Conservation (phyloP, 2,329 filamentous ascomycete genomes). For the Huntiella decipiens region DNA sequence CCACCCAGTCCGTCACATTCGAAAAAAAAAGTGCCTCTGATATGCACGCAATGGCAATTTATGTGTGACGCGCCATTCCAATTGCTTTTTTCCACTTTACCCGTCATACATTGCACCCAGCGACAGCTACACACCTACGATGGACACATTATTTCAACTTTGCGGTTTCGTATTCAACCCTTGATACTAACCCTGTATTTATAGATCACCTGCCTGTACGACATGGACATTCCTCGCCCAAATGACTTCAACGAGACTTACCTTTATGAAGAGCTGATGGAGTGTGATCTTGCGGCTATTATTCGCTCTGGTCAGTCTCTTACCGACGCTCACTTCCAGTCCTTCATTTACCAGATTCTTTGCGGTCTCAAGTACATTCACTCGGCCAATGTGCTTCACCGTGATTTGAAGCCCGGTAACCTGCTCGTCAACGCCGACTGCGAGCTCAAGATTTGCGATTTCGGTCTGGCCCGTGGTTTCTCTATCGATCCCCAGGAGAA, state of each 20-base stretch:
- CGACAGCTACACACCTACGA: too few species aligned
- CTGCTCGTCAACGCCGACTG: slow-evolving; percentile 96
- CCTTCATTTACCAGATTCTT: slow-evolving; percentile 99
- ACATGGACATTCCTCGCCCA: slow-evolving; percentile 96
- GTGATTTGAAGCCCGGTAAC: slow-evolving; percentile 93
- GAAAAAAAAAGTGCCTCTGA: too few species aligned
- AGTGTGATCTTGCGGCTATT: slow-evolving; percentile 94
- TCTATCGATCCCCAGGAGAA: slow-evolving; percentile 96
- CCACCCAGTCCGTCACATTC: too few species aligned
- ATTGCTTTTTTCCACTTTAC: too few species aligned
- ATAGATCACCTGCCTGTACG: slow-evolving; percentile 94
- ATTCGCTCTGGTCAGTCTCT: slow-evolving; percentile 92
- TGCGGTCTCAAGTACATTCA: slow-evolving; percentile 98
- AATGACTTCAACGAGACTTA: slow-evolving; percentile 99
- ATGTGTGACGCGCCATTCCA: too few species aligned
- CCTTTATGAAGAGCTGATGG: slow-evolving; percentile 98
- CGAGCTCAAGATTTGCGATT: slow-evolving; percentile 98
- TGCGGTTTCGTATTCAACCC: too few species aligned
- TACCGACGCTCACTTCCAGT: slow-evolving; percentile 98
- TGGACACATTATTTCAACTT: too few species aligned
- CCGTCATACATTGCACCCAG: too few species aligned
- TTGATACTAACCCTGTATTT: not conserved
- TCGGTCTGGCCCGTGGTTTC: slow-evolving; percentile 89
- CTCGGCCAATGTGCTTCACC: slow-evolving; percentile 91
- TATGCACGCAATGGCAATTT: too few species aligned